phyloP scores from a whole-genome alignment of 2,329 filamentous ascomycete species.

The Kalmusia sp. region DNA sequence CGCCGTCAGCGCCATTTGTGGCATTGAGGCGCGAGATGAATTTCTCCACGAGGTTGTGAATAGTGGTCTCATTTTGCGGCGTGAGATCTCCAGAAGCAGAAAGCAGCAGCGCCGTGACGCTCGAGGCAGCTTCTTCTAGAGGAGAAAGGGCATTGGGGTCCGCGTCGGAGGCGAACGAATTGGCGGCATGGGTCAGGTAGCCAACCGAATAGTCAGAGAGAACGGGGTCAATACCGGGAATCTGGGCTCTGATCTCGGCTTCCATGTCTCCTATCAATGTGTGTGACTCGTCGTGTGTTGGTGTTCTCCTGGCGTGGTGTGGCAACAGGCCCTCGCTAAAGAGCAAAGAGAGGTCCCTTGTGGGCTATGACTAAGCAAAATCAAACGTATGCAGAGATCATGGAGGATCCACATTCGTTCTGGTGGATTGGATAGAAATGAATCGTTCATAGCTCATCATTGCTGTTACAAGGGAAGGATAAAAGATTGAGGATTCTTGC shows the following conservation, averaged over 20 bases:
- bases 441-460: no score
- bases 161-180: slow-evolving; percentile 75
- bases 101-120: slow-evolving; percentile 86
- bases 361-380: no score
- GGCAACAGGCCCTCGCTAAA: no score
- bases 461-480: no score
- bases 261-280: slow-evolving; percentile 67
- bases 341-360: no score
- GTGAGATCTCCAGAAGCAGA: slow-evolving; percentile 90
- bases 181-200: slow-evolving; percentile 92
- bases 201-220: slow-evolving; percentile 93
- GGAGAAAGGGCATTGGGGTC: slow-evolving; percentile 76
- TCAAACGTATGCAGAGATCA: no score
- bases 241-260: slow-evolving; percentile 80
- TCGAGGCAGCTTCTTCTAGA: slow-evolving; percentile 80
- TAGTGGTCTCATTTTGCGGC: slow-evolving; percentile 73
- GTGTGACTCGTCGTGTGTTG: no score
- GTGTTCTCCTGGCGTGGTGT: neutral
- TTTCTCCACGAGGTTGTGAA: slow-evolving; percentile 84
- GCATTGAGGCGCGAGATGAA: slow-evolving; percentile 84
- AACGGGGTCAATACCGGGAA: slow-evolving; percentile 87
- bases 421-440: no score
- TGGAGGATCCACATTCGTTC: no score
- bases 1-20: slow-evolving; percentile 71
- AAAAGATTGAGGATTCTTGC: no score